A percentile compares a stretch with the other conserved stretches of the same genome.
Evolutionary conservation across 2,329 filamentous ascomycete species (phyloP).

Genomic region (Neocucurbitaria cava): DNA sequence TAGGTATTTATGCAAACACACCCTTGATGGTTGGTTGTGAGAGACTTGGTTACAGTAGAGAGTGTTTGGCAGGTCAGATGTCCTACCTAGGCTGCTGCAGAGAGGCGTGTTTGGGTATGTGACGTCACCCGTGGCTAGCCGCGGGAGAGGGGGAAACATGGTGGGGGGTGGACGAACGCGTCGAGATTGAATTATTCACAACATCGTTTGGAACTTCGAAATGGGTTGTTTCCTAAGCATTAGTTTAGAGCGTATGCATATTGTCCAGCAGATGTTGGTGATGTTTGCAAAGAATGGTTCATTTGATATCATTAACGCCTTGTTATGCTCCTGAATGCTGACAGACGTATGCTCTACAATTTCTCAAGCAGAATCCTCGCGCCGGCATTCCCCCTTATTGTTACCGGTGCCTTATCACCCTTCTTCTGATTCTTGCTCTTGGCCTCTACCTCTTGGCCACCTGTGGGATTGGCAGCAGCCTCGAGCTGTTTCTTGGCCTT

Average conservation of each 20-base stretch:
- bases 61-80: slow-evolving; percentile 14
- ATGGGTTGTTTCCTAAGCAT: background rate
- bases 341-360: slow-evolving; percentile 24
- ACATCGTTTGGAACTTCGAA: background rate
- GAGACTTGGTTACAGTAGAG: slow-evolving; percentile 24
- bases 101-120: slow-evolving; percentile 15
- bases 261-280: background rate
- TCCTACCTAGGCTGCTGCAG: slow-evolving; percentile 26
- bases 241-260: too few species aligned
- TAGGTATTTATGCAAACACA: slow-evolving; percentile 20
- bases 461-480: slow-evolving; percentile 65
- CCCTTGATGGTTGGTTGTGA: slow-evolving; percentile 15
- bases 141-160: background rate
- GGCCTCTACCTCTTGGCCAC: slow-evolving; percentile 40
- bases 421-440: slow-evolving; percentile 46
- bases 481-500: slow-evolving; percentile 75
- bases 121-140: slow-evolving; percentile 32
- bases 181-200: background rate
- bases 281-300: background rate
- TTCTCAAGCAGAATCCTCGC: slow-evolving; percentile 56
- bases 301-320: background rate
- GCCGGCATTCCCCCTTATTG: slow-evolving; percentile 53
- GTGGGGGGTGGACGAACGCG: background rate
- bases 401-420: slow-evolving; percentile 49
- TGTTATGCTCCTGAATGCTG: background rate